These are phyloP conservation scores for Colletotrichum plurivorum DNA, from an alignment of 2,329 filamentous ascomycete species.

Conservation along the genomic window DNA sequence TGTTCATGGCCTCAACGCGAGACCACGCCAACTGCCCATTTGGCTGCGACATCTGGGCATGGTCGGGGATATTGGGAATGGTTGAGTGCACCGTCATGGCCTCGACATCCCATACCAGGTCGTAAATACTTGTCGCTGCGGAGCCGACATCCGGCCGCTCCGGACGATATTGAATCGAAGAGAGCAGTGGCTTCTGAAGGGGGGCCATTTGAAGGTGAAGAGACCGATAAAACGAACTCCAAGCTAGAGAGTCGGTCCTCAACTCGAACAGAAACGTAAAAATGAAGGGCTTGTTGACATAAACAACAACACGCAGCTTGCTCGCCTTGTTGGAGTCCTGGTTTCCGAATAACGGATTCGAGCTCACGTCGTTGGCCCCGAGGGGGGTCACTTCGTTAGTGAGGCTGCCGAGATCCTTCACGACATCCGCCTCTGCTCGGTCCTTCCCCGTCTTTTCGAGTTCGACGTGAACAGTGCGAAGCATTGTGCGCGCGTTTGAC, in stretches of 20 bases:
- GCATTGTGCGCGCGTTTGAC: conserved; percentile 68
- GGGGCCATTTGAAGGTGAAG: conserved; percentile 73
- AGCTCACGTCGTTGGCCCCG: conserved; percentile 38
- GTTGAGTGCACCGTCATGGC: conserved; percentile 72
- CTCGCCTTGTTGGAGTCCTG: conserved; percentile 69
- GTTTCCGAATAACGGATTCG: conserved; percentile 52
- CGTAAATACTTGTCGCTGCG: conserved; percentile 65
- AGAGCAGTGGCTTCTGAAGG: conserved; percentile 68
- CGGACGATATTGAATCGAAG: conserved; percentile 70
- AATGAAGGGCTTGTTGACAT: conserved; percentile 81
- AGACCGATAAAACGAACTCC: conserved; percentile 69
- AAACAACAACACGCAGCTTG: conserved; percentile 78
- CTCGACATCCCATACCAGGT: conserved; percentile 74
- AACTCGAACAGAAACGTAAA: conserved; percentile 81
- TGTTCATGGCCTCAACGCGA: conserved; percentile 74
- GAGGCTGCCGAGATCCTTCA: conserved; percentile 56
- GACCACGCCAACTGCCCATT: conserved; percentile 61
- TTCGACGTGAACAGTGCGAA: conserved; percentile 79
- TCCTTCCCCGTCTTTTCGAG: conserved; percentile 60
- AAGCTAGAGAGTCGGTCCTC: conserved; percentile 70
- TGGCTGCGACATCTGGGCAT: conserved; percentile 41
- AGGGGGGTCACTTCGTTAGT: conserved; percentile 35
- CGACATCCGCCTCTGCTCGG: conserved; percentile 60
- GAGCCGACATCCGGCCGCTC: conserved; percentile 59
- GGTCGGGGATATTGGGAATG: conserved; percentile 75